Evolutionary conservation across 1,284 basidiomycete species (phyloP).

Genomic region (Papiliotrema nemorosa): DNA sequence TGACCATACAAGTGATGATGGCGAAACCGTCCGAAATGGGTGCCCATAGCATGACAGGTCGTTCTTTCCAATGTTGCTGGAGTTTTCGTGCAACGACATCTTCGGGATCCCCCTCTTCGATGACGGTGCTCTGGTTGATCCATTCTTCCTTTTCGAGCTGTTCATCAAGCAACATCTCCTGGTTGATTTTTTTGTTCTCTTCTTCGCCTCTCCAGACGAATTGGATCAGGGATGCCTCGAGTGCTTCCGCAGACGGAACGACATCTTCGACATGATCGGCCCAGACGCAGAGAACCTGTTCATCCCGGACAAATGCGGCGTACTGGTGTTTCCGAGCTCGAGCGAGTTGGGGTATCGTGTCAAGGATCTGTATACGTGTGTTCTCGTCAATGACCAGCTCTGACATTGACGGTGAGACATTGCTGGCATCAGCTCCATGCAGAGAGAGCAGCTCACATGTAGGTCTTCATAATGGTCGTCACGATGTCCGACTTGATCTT

Average conservation of each 20-base stretch:
- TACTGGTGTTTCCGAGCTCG: slow-evolving; percentile 75
- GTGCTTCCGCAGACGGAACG: slow-evolving; percentile 57
- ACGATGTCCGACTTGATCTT: slow-evolving; percentile 35
- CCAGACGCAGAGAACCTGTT: slow-evolving; percentile 71
- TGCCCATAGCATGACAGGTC: slow-evolving; percentile 52
- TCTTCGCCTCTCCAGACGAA: slow-evolving; percentile 62
- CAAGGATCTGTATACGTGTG: slow-evolving; percentile 40
- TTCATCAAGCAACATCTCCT: slow-evolving; percentile 30
- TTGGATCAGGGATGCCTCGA: slow-evolving; percentile 73
- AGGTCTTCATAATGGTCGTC: slow-evolving; percentile 23
- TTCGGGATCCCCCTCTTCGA: slow-evolving; percentile 19
- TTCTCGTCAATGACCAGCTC: slow-evolving; percentile 38
- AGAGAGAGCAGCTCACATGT: slow-evolving; percentile 22
- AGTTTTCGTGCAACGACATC: slow-evolving; percentile 21
- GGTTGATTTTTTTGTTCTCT: slow-evolving; percentile 48
- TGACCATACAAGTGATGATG: slow-evolving; percentile 34
- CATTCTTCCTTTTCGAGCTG: slow-evolving; percentile 35
- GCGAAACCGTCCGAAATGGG: slow-evolving; percentile 55
- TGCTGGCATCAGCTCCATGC: slow-evolving; percentile 7
- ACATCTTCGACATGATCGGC: slow-evolving; percentile 68
- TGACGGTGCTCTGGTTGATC: slow-evolving; percentile 17
- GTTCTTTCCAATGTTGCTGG: slow-evolving; percentile 29
- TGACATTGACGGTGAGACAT: slow-evolving; percentile 26
- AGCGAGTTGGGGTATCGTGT: slow-evolving; percentile 61
- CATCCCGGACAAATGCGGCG: slow-evolving; percentile 75